Conservation (phyloP, 495 filamentous ascomycete species). For the Xylaria palmicola region DNA sequence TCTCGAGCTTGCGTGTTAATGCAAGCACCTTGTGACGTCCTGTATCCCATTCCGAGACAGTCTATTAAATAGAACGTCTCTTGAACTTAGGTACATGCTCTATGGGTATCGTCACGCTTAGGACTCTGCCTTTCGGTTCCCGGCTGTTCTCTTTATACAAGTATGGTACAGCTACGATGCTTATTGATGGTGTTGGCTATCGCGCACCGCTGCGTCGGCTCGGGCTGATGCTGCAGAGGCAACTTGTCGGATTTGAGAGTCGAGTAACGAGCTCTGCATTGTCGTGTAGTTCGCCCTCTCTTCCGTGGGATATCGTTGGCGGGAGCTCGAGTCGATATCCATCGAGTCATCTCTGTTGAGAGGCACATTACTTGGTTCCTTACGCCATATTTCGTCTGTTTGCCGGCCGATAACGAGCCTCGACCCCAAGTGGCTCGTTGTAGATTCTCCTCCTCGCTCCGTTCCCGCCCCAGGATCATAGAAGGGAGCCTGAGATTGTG, state of each 20-base stretch:
- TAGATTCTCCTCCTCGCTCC: constrained; percentile 23
- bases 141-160: background rate
- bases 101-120: background rate
- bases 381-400: constrained; percentile 31
- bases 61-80: no score
- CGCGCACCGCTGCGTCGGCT: constrained; percentile 30
- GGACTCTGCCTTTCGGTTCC: background rate
- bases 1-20: no score
- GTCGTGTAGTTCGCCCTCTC: constrained; percentile 18
- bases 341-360: constrained; percentile 23
- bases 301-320: constrained; percentile 22
- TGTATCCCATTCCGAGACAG: no score
- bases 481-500: constrained; percentile 17
- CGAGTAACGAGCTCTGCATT: constrained; percentile 2
- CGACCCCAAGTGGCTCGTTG: constrained; percentile 18
- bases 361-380: constrained; percentile 21
- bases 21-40: no score
- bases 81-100: constrained; percentile 7
- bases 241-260: constrained; percentile 31
- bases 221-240: constrained; percentile 30
- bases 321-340: constrained; percentile 25
- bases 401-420: constrained; percentile 27
- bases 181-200: constrained; percentile 24
- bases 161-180: background rate
- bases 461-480: constrained; percentile 19